phyloP scores from a whole-genome alignment of 2,329 filamentous ascomycete species.

The Colletotrichum sansevieriae region DNA sequence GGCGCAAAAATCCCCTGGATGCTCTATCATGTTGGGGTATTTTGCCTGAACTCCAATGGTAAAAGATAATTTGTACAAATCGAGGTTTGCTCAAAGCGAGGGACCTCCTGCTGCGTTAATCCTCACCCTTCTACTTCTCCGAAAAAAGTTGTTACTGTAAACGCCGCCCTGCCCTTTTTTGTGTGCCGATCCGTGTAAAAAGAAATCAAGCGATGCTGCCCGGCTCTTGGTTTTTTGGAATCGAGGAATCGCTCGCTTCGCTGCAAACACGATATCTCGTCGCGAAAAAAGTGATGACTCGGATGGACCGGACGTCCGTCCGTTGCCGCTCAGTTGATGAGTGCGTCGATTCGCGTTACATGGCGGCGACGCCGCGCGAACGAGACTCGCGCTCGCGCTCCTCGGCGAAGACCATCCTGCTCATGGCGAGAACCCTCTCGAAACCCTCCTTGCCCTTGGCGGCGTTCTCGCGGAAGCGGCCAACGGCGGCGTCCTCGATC shows the following conservation, averaged over 20 bases:
- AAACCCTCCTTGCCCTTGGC: slow-evolving; percentile 92
- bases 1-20: slow-evolving; percentile 1
- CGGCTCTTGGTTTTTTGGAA: slow-evolving; percentile 17
- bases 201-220: slow-evolving; percentile 25
- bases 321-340: not conserved
- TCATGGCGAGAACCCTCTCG: slow-evolving; percentile 94
- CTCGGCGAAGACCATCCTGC: slow-evolving; percentile 89
- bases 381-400: slow-evolving; percentile 75
- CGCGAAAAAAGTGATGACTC: not conserved
- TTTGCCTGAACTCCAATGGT: slow-evolving; percentile 23
- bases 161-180: slow-evolving; percentile 36
- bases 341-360: slow-evolving; percentile 19
- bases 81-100: not conserved
- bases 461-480: slow-evolving; percentile 92
- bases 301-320: not conserved
- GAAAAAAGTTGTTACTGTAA: not conserved
- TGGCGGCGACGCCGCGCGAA: slow-evolving; percentile 29
- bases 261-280: slow-evolving; percentile 19
- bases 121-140: not conserved
- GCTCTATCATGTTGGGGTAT: slow-evolving; percentile 40
- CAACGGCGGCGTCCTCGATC: slow-evolving; percentile 92
- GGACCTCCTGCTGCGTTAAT: not conserved
- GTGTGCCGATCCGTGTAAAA: slow-evolving; percentile 10
- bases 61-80: slow-evolving; percentile 32
- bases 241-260: slow-evolving; percentile 20